These are phyloP conservation scores for Pseudohyphozyma bogoriensis DNA, from an alignment of 768 basidiomycete species.

Conservation along the genomic window DNA sequence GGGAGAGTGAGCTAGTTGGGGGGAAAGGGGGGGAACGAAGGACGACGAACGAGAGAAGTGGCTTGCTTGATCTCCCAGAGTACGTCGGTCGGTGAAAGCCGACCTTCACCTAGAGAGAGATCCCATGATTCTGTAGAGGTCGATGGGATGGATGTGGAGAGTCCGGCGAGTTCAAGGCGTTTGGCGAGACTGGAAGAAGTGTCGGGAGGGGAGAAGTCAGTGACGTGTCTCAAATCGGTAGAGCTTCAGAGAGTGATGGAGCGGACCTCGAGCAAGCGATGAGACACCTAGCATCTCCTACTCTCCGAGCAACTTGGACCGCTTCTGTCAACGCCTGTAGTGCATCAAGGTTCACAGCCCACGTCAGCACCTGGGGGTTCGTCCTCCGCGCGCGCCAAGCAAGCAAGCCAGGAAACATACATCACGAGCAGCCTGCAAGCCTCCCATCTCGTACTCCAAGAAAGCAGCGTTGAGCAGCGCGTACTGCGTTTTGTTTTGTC, in stretches of 20 bases:
- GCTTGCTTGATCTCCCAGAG: constrained; percentile 2
- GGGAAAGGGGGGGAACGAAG: not conserved
- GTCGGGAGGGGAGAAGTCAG: no score
- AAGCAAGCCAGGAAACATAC: not conserved
- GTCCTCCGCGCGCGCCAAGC: no score
- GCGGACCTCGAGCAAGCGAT: constrained; percentile 1
- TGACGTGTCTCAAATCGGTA: no score
- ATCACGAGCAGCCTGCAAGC: not conserved
- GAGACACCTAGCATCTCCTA: constrained; percentile 4
- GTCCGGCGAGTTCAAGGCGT: not conserved
- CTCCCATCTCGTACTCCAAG: constrained; percentile 11
- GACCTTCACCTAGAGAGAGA: not conserved
- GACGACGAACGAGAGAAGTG: not conserved
- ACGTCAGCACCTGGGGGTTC: accelerated
- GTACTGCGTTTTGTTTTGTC: not conserved
- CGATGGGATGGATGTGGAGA: not conserved
- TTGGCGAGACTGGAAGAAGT: not conserved
- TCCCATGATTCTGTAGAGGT: not conserved
- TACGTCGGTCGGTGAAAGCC: constrained; percentile 1
- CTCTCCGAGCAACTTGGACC: constrained; percentile 5
- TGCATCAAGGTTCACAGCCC: not conserved
- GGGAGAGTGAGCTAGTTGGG: not conserved
- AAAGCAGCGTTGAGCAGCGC: constrained; percentile 14
- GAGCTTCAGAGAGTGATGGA: no score
- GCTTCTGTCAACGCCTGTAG: constrained; percentile 6